Base-by-base conservation (phyloP, 345 rosid species). In the Sapria himalayana region DNA sequence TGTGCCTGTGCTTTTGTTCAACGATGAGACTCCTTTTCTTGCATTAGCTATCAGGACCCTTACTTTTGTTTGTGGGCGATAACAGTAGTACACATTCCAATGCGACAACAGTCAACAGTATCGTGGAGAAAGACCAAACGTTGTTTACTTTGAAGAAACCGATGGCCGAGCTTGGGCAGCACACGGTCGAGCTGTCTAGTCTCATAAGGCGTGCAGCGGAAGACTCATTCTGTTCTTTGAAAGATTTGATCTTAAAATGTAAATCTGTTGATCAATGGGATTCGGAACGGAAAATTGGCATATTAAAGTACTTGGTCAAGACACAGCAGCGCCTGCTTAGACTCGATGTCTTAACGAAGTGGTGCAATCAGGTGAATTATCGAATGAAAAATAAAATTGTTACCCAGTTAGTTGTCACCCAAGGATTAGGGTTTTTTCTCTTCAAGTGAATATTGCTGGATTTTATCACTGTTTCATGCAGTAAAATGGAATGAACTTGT, bases 311-410 rank as follows among this genome's bases (percentile, higher is more conserved):
- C 58, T 40, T 84, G 22, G 72, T 64, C 39, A 70, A 68, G 63
- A 84, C 89, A 35, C 93, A 77, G 60, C 99, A 91, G 53, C 93
- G 99, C 31, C 69, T 84, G 89, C 93, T 91, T 15, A 52, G 93
- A 2, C 95, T 91, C 49, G 73, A 73, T 66, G 93, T 82, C 19
- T 81, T 84, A 11, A 77, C 95, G 23, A 80, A 91, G 59, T 91
- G 99, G 99, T 91, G 95, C 59, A 81, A 79, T 60, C 99, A 91
- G 95, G 99, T 82, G 19, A 46, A 55, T 41, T 21, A 17, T 9
- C 14, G 25, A 9, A 32, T 45, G 41, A 33, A 4, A 7, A 31
- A 20, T 29, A 2, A 16, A 2, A 9, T 48, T 3, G 5, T 23
- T 37, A 13, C 19, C 25, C 9, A 18, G 52, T 40, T 48, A 15